Percentiles rank a stretch among this genome's conserved stretches.
phyloP scores from a whole-genome alignment of 1,284 basidiomycete genomes.

The Trichosporon ovoides region DNA sequence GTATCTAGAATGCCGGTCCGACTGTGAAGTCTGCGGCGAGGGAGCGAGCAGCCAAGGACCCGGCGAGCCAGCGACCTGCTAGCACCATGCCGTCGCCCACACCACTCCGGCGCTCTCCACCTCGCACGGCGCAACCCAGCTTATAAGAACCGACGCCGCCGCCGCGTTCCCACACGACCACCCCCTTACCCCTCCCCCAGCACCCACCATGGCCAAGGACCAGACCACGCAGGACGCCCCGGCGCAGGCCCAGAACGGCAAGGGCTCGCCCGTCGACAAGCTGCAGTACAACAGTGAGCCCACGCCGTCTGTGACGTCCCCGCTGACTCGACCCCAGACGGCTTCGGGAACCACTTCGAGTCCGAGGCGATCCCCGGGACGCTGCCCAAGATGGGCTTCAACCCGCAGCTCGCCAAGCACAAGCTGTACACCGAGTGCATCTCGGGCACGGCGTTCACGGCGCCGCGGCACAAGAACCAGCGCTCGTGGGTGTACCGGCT shows the following conservation, averaged over 20 bases:
- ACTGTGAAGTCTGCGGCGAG: no score
- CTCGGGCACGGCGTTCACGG: slow-evolving; percentile 58
- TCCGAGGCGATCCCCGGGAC: slow-evolving; percentile 19
- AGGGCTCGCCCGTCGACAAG: not conserved
- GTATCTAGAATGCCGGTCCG: no score
- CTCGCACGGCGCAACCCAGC: not conserved
- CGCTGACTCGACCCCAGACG: slow-evolving; percentile 1
- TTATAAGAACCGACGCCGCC: not conserved
- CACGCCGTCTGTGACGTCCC: not conserved
- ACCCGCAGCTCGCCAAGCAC: slow-evolving; percentile 58
- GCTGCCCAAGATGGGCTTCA: slow-evolving; percentile 57
- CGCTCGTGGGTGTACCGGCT: slow-evolving; percentile 49
- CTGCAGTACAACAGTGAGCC: slow-evolving; percentile 3
- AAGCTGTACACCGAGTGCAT: slow-evolving; percentile 60
- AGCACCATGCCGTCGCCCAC: no score
- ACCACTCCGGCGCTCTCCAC: not conserved
- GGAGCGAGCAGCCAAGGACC: no score
- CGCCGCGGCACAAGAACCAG: slow-evolving; percentile 55
- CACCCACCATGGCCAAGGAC: slow-evolving; percentile 2
- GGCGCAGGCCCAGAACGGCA: not conserved
- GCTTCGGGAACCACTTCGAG: slow-evolving; percentile 16
- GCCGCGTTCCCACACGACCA: not conserved
- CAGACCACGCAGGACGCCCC: no score
- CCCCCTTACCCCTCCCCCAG: not conserved
- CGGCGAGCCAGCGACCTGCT: no score